Conservation (phyloP, 2,329 filamentous ascomycete genomes). For the Aspergillus ochraceus region DNA sequence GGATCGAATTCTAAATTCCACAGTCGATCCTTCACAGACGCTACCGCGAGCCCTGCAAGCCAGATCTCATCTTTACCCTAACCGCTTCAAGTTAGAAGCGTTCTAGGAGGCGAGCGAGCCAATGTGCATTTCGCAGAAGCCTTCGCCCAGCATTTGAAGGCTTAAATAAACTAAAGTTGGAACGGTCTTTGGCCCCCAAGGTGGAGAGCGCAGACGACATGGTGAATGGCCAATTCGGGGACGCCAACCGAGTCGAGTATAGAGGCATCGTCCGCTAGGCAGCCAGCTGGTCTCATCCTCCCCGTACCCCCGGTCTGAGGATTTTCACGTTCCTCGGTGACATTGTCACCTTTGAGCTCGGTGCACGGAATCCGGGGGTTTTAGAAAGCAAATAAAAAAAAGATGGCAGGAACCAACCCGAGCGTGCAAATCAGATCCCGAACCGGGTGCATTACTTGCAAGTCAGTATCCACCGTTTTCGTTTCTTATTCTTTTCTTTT, state of each 20-base stretch:
- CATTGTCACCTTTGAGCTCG: neutral
- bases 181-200: neutral
- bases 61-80: neutral
- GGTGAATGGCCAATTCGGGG: neutral
- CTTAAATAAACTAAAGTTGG: neutral
- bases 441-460: slow-evolving; percentile 55
- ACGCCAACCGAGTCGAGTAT: neutral
- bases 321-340: neutral
- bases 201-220: neutral
- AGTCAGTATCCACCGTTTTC: slow-evolving; percentile 39
- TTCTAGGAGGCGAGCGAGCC: neutral
- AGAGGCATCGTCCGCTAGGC: neutral
- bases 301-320: no score
- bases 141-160: neutral
- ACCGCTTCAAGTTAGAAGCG: neutral
- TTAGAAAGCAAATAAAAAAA: neutral
- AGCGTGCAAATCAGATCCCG: slow-evolving; percentile 13
- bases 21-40: neutral
- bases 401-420: neutral
- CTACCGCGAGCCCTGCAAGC: neutral
- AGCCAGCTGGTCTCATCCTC: neutral
- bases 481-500: neutral
- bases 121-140: neutral
- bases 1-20: neutral
- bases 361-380: neutral